Percentiles rank a stretch among this genome's conserved stretches.
Conservation (phyloP, 208 protist genomes). For the Acanthamoeba lugdunensis region DNA sequence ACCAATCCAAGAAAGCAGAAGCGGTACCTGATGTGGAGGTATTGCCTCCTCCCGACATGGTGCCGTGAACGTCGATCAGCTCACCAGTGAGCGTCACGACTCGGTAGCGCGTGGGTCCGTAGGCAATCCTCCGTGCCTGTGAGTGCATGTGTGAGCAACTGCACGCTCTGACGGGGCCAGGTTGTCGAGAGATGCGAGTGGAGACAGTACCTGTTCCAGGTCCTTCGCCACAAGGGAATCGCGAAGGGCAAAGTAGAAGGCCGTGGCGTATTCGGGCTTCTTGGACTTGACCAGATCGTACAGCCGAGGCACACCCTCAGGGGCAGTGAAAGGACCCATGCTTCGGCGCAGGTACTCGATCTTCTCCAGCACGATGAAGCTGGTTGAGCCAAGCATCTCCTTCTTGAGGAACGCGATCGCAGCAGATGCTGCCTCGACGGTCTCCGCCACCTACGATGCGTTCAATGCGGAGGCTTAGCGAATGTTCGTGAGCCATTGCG, state of each 20-base stretch:
- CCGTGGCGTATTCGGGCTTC: conserved; percentile 88
- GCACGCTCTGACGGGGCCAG: neutral
- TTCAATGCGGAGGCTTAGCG: neutral
- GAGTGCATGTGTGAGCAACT: neutral
- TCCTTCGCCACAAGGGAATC: conserved; percentile 96
- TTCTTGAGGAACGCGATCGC: conserved; percentile 93
- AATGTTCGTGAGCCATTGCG: neutral
- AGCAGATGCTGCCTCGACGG: conserved; percentile 89
- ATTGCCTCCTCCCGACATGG: conserved; percentile 97
- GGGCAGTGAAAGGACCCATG: conserved; percentile 81
- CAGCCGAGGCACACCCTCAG: conserved; percentile 83
- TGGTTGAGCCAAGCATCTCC: conserved; percentile 94
- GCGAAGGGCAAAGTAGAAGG: conserved; percentile 95
- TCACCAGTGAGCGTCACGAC: conserved; percentile 96
- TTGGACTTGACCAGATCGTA: conserved; percentile 91
- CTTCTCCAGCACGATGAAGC: conserved; percentile 97
- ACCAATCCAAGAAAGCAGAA: neutral
- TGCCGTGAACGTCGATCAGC: conserved; percentile 96
- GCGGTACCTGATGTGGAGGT: conserved; percentile 52
- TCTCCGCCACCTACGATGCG: conserved; percentile 90
- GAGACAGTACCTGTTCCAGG: conserved; percentile 89
- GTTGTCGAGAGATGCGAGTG: too few relatives aligned
- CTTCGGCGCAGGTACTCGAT: conserved; percentile 86
- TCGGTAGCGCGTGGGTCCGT: conserved; percentile 89
- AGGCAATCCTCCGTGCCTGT: conserved; percentile 73